Base-by-base conservation (phyloP, 441 rosid species). In the Euphorbia schlechtendalii region DNA sequence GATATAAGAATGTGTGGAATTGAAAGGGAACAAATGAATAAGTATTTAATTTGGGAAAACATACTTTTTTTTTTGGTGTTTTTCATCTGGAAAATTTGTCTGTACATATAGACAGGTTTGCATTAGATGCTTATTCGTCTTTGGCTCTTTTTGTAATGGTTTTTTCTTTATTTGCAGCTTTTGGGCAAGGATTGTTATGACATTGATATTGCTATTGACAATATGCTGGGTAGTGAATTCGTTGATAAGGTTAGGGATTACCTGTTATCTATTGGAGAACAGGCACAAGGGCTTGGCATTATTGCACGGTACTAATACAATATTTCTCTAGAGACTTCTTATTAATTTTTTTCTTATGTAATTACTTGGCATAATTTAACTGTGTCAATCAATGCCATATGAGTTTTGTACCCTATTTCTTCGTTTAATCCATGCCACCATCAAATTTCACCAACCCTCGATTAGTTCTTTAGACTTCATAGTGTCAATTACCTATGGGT, bases 121-220 rank as follows among this genome's bases (percentile, higher is more conserved):
- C n/a, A n/a, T n/a, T n/a, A n/a, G n/a, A n/a, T n/a, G n/a, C n/a
- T n/a, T n/a, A n/a, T n/a, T n/a, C n/a, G n/a, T n/a, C n/a, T n/a
- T n/a, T n/a, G n/a, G n/a, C n/a, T n/a, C 0, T 54, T 45, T 45
- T 45, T 45, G 15, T 36, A n/a, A n/a, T n/a, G n/a, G n/a, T n/a
- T n/a, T n/a, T n/a, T n/a, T 45, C 52, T 56, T 34, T 67, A 59
- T 71, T 54, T 69, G 69, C 89, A 89, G 96, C 92, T 93, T 64
- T 78, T 90, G 11, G 96, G 97, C 5, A 87, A 84, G 80, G 97
- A 87, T 0, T 84, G 91, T 68, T 86, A 81, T 67, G 99, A 93
- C 72, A 93, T 93, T 32, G 99, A 93, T 67, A 87, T 93, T 59
- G 95, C 99, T 12, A 81, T 90, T 54, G 91, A 93, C 61, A 75